Conservation (phyloP, 805 yeast species). For the Candida alai region DNA sequence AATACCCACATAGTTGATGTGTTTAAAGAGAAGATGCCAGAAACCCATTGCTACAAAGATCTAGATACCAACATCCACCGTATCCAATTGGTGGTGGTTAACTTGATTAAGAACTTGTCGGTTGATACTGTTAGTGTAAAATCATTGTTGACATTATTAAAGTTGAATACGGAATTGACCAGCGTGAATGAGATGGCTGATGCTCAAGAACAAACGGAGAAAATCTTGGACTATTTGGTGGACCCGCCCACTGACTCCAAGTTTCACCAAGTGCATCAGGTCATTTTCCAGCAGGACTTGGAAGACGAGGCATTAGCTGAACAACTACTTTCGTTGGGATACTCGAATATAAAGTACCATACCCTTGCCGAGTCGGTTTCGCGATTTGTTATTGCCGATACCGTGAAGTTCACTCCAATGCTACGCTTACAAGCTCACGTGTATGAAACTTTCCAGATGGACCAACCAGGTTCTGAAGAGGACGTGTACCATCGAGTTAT, state of each 20-base stretch:
- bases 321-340: slow-evolving; percentile 11
- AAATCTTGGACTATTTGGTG: slow-evolving; percentile 11
- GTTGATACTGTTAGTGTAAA: slow-evolving; percentile 6
- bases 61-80: slow-evolving; percentile 24
- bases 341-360: slow-evolving; percentile 1
- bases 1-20: slow-evolving; percentile 26
- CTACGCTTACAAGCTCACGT: slow-evolving; percentile 20
- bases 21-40: slow-evolving; percentile 24
- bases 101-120: slow-evolving; percentile 2
- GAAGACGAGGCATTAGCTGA: slow-evolving; percentile 23
- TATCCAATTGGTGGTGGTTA: slow-evolving; percentile 15
- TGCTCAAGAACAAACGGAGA: slow-evolving; percentile 9
- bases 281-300: slow-evolving; percentile 17
- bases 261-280: slow-evolving; percentile 11
- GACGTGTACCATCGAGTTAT: slow-evolving; percentile 1
- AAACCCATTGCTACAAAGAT: slow-evolving; percentile 34
- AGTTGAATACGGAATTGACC: slow-evolving; percentile 22
- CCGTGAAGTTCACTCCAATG: slow-evolving; percentile 18
- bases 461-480: not conserved
- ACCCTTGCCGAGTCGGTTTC: slow-evolving; percentile 11
- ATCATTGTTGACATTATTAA: slow-evolving; percentile 15
- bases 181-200: slow-evolving; percentile 12
- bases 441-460: slow-evolving; percentile 4
- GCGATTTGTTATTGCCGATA: slow-evolving; percentile 17
- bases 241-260: slow-evolving; percentile 5